Evolutionary conservation across 805 yeast genomes (phyloP).

Genomic region (Zygosaccharomyces siamensis): DNA sequence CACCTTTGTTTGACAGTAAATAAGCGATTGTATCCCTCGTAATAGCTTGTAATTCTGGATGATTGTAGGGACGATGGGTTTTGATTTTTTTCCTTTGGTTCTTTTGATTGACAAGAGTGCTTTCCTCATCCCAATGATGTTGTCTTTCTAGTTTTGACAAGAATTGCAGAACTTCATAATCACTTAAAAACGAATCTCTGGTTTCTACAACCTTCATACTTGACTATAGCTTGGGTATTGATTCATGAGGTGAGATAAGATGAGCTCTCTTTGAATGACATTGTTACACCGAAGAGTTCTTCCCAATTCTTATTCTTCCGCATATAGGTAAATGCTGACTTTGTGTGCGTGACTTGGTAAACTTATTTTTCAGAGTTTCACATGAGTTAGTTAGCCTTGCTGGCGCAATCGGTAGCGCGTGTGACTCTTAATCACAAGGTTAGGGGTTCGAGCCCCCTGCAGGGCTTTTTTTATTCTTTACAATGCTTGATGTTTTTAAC

Average conservation of each 20-base stretch:
- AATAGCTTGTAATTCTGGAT: conserved; percentile 36
- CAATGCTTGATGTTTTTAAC: too few species aligned
- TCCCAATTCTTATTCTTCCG: background rate
- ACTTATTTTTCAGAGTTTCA: too few species aligned
- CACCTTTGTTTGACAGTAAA: conserved; percentile 22
- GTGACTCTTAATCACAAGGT: conserved; percentile 23
- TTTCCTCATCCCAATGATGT: conserved; percentile 35
- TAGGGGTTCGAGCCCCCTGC: conserved; percentile 25
- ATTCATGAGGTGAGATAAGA: background rate
- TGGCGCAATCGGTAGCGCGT: conserved; percentile 25
- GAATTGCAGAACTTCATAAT: conserved; percentile 52
- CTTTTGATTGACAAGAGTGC: conserved; percentile 12
- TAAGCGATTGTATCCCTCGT: conserved; percentile 34
- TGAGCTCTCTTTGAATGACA: background rate
- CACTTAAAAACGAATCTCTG: conserved; percentile 52
- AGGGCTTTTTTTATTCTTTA: conserved; percentile 10
- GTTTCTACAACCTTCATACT: conserved; percentile 42
- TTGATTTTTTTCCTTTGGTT: conserved; percentile 25
- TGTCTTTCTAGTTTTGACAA: conserved; percentile 40
- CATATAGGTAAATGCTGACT: background rate
- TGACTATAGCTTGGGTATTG: background rate
- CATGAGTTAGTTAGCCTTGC: conserved; percentile 13
- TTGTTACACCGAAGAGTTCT: background rate
- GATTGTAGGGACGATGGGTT: conserved; percentile 28
- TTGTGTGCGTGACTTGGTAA: background rate